Percentiles rank a stretch among this genome's conserved stretches.
Evolutionary conservation across 768 basidiomycete species (phyloP).

Genomic region (Chalciporus pseudorubinellus): DNA sequence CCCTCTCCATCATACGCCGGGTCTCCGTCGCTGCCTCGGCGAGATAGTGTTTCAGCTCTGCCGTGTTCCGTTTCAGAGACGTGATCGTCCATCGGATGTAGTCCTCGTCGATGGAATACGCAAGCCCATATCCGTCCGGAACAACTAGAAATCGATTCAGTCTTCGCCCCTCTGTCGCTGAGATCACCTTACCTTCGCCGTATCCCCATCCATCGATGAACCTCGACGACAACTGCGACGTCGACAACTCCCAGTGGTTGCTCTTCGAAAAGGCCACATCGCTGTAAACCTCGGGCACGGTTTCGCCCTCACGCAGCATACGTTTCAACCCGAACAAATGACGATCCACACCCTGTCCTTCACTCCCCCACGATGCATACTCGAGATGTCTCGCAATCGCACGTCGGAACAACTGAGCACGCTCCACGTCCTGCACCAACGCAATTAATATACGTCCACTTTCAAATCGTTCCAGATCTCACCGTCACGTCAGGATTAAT

Average conservation of each 20-base stretch:
- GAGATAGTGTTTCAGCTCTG: conserved; percentile 63
- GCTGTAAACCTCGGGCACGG: conserved; percentile 67
- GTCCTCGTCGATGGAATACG: conserved; percentile 84
- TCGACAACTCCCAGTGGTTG: conserved; percentile 91
- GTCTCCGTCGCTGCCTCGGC: conserved; percentile 81
- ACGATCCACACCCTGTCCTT: conserved; percentile 92
- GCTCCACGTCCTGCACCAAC: conserved; percentile 45
- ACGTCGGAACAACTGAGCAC: conserved; percentile 65
- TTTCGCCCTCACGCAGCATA: conserved; percentile 70
- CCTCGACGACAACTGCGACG: conserved; percentile 77
- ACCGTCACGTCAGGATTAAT: conserved; percentile 51
- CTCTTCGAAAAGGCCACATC: conserved; percentile 70
- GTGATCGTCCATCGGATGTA: conserved; percentile 93
- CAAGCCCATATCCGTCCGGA: conserved; percentile 85
- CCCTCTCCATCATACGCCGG: conserved; percentile 71
- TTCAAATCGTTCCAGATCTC: conserved; percentile 14
- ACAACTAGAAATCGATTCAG: conserved; percentile 57
- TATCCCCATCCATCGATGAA: conserved; percentile 97
- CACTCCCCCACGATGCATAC: conserved; percentile 89
- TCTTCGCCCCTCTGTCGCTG: background rate
- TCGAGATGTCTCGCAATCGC: conserved; percentile 83
- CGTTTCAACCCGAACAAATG: conserved; percentile 94
- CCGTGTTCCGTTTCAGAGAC: conserved; percentile 54
- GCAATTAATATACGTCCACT: background rate
- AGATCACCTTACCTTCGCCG: conserved; percentile 65